Conservation (phyloP, 1,139 yeast species). For the Blastobotrys serpentis region DNA sequence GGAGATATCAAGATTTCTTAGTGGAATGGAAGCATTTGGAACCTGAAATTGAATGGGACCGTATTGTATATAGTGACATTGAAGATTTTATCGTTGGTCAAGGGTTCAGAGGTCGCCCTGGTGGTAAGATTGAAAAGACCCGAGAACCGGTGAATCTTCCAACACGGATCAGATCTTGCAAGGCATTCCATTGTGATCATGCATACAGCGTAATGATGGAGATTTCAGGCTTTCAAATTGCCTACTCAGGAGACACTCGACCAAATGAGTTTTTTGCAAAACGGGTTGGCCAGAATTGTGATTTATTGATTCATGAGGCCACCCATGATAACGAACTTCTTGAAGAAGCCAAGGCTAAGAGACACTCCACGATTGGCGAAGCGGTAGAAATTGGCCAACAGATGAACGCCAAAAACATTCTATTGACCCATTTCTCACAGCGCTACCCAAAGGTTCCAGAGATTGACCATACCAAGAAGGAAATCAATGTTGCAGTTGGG, state of each 20-base stretch:
- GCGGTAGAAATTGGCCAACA: constrained; percentile 67
- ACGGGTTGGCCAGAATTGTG: constrained; percentile 64
- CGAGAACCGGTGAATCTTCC: constrained; percentile 4
- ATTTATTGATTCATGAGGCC: constrained; percentile 86
- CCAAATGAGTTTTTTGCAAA: constrained; percentile 65
- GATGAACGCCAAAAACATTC: constrained; percentile 70
- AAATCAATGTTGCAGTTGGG: constrained; percentile 46
- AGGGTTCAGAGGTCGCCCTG: constrained; percentile 22
- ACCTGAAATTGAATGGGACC: constrained; percentile 41
- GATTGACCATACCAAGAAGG: constrained; percentile 17
- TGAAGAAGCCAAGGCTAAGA: constrained; percentile 79
- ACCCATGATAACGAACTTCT: constrained; percentile 78
- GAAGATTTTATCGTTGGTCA: constrained; percentile 54
- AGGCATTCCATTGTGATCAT: constrained; percentile 83
- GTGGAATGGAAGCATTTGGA: constrained; percentile 70
- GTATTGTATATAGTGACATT: constrained; percentile 61
- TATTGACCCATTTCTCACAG: constrained; percentile 90
- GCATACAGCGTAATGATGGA: constrained; percentile 70
- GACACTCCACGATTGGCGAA: constrained; percentile 88
- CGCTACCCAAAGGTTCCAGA: constrained; percentile 73
- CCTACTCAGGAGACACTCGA: constrained; percentile 95
- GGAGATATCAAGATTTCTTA: constrained; percentile 68
- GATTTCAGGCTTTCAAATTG: constrained; percentile 58
- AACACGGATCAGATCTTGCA: constrained; percentile 47
- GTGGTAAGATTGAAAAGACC: constrained; percentile 2